A percentile compares a stretch with the other conserved stretches of the same genome.
phyloP scores from a whole-genome alignment of 176 grass and related monocot species.

The Oryza meyeriana region DNA sequence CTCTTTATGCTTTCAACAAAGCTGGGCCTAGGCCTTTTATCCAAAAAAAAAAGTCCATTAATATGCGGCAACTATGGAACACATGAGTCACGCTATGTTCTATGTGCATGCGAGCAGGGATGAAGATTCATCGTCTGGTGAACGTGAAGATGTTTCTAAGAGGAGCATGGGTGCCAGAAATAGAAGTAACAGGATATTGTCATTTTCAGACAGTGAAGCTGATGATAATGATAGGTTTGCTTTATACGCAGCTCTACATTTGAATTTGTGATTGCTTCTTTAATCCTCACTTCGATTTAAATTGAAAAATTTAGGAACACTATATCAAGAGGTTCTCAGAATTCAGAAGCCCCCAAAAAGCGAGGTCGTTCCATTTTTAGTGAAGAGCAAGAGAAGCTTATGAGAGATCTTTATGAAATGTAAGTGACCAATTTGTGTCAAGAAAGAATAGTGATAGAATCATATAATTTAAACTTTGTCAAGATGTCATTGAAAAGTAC shows the following conservation, averaged over 20 bases:
- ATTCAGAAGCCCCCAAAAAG: conserved; percentile 42
- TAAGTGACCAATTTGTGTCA: conserved; percentile 44
- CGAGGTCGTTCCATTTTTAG: conserved; percentile 54
- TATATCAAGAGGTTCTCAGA: conserved; percentile 41
- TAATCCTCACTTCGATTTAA: conserved; percentile 26
- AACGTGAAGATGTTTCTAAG: conserved; percentile 33
- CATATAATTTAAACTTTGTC: conserved; percentile 8
- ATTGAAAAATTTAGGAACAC: conserved; percentile 39
- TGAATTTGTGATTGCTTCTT: conserved; percentile 28
- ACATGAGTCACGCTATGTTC: conserved; percentile 1
- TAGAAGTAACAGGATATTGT: conserved; percentile 47
- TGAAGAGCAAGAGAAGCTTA: conserved; percentile 62
- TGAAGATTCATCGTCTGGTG: conserved; percentile 48
- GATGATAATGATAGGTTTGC: conserved; percentile 56
- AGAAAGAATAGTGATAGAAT: conserved; percentile 3
- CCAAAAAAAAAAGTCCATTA: too few species aligned
- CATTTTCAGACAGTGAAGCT: conserved; percentile 49
- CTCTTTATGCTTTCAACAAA: too few species aligned
- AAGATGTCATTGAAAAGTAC: conserved; percentile 15
- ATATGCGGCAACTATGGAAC: background rate
- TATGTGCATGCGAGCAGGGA: conserved; percentile 48
- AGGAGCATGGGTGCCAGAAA: conserved; percentile 39
- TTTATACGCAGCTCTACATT: conserved; percentile 23
- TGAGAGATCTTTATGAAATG: conserved; percentile 71
- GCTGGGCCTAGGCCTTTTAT: too few species aligned